Evolutionary conservation across 345 rosid genomes (phyloP).

Genomic region (Populus tremula): DNA sequence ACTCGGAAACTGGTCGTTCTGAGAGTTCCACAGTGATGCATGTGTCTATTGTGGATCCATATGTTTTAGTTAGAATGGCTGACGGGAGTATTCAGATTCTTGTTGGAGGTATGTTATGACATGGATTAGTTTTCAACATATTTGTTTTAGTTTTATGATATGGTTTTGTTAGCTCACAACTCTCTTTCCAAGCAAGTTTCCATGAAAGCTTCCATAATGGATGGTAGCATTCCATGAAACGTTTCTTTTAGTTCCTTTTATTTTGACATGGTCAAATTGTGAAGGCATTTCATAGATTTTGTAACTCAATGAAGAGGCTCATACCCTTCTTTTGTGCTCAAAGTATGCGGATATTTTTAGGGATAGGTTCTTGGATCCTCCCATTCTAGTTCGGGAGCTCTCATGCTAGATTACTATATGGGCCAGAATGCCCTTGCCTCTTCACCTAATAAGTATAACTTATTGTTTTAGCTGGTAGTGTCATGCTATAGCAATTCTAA

Average conservation of each 20-base stretch:
- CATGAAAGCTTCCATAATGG: no score
- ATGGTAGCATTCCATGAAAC: not conserved
- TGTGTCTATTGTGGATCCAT: slow-evolving; percentile 96
- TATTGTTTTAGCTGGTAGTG: no score
- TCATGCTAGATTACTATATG: no score
- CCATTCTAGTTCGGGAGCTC: no score
- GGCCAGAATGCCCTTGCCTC: no score
- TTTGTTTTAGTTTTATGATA: not conserved
- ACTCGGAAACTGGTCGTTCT: slow-evolving; percentile 64
- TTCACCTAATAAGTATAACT: no score
- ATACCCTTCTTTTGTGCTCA: not conserved
- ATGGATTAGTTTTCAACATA: not conserved
- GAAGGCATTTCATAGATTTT: not conserved
- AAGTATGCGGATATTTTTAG: not conserved
- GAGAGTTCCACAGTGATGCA: slow-evolving; percentile 63
- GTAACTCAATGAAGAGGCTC: not conserved
- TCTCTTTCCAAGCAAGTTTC: not conserved
- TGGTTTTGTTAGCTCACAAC: not conserved
- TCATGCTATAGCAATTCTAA: no score
- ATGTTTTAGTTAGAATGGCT: slow-evolving; percentile 78
- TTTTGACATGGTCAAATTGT: not conserved
- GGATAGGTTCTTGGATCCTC: no score
- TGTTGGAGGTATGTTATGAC: slow-evolving; percentile 67
- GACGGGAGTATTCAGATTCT: slow-evolving; percentile 86
- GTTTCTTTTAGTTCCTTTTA: not conserved